Base-by-base conservation (phyloP, 257 asterid species). In the Apocynum venetum region DNA sequence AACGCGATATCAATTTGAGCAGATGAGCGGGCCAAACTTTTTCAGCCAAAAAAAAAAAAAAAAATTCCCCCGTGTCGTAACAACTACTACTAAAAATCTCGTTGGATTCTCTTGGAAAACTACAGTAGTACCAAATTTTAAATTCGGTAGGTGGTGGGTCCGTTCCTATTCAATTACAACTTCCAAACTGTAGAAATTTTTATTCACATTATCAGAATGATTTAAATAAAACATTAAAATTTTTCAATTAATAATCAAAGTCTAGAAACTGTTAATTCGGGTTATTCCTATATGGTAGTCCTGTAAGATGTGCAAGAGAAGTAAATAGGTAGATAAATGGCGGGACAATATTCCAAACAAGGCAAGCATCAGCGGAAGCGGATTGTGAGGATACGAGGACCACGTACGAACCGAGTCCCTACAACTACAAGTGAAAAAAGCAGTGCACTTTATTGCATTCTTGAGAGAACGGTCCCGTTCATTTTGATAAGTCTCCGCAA, bases 401-500 rank as follows among this genome's bases (percentile, higher is more conserved):
- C 80, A 71, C 79, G 64, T 57, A 57, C 48, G 43, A 7, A 8
- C 69, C 82, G 41, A 80, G 44, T 72, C 63, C 65, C 83, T 64
- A 64, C 70, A 64, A 64, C 47, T 64, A 12, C 69, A 35, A 63
- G 85, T 78, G 83, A 80, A 87, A 87, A 73, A 84, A 80, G 77
- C 80, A 79, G 85, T 81, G 81, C 85, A 76, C 84, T 84, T 82
- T 75, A 80, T 77, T 55, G 69, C 80, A 59, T 55, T 65, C 70
- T 79, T 44, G 71, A 75, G 41, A 6, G 41, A 5, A 49, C 72
- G 77, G 81, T 78, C 81, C 81, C 66, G 31, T 31, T 43, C 61
- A 36, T 2, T 11, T 8, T 57, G 61, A 53, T 73, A 19, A 31
- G 64, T 41, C 55, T 43, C 59, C 44, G 44, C 59, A 43, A 43